These are phyloP conservation scores for Boletus barrowsii DNA, from an alignment of 768 basidiomycete species.

Conservation along the genomic window DNA sequence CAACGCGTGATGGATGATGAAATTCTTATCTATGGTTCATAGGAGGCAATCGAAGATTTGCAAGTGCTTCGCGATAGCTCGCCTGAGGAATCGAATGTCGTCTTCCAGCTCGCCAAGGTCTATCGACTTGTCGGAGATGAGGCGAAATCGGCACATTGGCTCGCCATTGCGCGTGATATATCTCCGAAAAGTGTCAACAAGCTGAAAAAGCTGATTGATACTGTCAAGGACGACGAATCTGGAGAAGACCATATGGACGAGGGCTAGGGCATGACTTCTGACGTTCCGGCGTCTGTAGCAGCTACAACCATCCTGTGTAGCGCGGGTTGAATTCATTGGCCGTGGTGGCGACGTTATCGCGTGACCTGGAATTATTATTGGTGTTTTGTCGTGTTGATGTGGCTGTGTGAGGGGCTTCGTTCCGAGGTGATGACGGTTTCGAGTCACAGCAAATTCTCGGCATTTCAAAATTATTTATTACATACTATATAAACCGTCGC, in stretches of 20 bases:
- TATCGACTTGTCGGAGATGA: conserved; percentile 81
- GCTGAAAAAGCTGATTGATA: conserved; percentile 76
- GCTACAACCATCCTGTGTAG: background rate
- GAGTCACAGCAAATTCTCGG: conserved; percentile 34
- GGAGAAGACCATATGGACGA: conserved; percentile 74
- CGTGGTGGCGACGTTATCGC: conserved; percentile 22
- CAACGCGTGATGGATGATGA: conserved; percentile 12
- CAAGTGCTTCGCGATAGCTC: conserved; percentile 76
- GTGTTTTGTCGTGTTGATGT: conserved; percentile 26
- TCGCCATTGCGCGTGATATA: conserved; percentile 89
- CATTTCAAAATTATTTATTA: conserved; percentile 24
- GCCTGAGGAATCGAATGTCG: conserved; percentile 94
- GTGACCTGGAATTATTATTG: conserved; percentile 18
- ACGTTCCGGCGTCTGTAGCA: background rate
- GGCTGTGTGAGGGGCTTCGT: conserved; percentile 30
- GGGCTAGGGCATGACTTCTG: conserved; percentile 36
- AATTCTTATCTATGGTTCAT: conserved; percentile 27
- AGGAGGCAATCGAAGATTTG: conserved; percentile 82
- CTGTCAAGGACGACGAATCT: conserved; percentile 55
- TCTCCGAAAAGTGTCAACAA: conserved; percentile 87
- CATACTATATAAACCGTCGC: conserved; percentile 44
- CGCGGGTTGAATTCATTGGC: background rate
- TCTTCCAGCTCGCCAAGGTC: conserved; percentile 92
- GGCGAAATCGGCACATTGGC: conserved; percentile 75
- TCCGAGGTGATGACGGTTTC: conserved; percentile 27